These are phyloP conservation scores for Xanthoconium separans DNA, from an alignment of 1,284 basidiomycete species.

Conservation along the genomic window DNA sequence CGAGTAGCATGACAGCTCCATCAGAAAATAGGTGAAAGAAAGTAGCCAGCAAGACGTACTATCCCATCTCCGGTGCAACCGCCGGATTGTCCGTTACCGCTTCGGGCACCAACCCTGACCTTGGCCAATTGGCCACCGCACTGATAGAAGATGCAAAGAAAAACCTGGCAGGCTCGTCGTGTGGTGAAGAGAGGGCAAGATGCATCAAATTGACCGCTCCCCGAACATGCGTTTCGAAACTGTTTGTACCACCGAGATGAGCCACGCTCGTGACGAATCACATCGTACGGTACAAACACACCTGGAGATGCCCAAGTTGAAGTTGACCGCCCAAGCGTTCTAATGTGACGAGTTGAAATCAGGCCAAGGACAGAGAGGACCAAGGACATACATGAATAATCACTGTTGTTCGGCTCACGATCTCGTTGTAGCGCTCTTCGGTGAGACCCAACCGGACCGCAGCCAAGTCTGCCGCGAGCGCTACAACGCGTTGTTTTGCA, in stretches of 20 bases:
- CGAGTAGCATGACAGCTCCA: too few relatives aligned
- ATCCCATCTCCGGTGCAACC: constrained; percentile 49
- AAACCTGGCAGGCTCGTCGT: constrained; percentile 40
- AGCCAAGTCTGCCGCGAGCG: constrained; percentile 45
- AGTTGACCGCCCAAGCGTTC: constrained; percentile 52
- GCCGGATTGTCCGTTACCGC: constrained; percentile 37
- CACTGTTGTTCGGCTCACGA: constrained; percentile 39
- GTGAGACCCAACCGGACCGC: constrained; percentile 41
- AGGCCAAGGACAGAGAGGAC: constrained; percentile 15
- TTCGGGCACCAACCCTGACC: constrained; percentile 36
- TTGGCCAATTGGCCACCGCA: constrained; percentile 33
- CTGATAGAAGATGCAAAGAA: constrained; percentile 61
- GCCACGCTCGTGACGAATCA: neutral
- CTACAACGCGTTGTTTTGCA: constrained; percentile 36
- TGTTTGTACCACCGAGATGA: neutral
- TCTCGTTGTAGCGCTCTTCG: constrained; percentile 35
- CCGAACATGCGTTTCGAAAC: constrained; percentile 46
- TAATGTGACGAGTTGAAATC: constrained; percentile 9
- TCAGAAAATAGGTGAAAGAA: too few relatives aligned
- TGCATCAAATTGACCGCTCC: constrained; percentile 56
- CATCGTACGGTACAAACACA: constrained; percentile 22
- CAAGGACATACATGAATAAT: constrained; percentile 47
- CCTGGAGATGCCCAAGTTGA: constrained; percentile 44
- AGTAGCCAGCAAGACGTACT: constrained; percentile 39
- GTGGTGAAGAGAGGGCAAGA: constrained; percentile 44